Percentiles rank a stretch among this genome's conserved stretches.
phyloP scores from a whole-genome alignment of 2,329 filamentous ascomycete species.

The Nannizziopsis barbatae region DNA sequence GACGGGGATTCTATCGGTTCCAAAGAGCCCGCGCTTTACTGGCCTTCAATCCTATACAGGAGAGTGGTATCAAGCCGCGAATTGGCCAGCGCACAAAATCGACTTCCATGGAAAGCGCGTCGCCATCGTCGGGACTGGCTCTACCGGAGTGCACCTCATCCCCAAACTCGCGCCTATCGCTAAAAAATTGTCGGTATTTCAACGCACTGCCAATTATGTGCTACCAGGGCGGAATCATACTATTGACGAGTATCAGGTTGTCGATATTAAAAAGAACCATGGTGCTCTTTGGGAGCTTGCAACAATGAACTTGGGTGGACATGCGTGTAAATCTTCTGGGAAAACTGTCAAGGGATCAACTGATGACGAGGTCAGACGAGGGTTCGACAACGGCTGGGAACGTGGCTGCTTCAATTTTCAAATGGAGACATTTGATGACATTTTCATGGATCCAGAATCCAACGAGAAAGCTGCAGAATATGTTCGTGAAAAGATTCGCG shows the following conservation, averaged over 20 bases:
- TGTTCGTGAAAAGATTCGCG: too few relatives aligned
- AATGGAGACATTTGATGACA: too few relatives aligned
- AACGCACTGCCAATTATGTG: constrained; percentile 55
- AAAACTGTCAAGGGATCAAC: too few relatives aligned
- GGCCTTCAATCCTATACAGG: constrained; percentile 45
- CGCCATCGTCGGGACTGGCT: constrained; percentile 46
- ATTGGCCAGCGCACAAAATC: constrained; percentile 42
- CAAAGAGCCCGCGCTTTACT: constrained; percentile 17
- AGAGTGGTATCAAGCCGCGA: constrained; percentile 44
- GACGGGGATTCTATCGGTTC: too few relatives aligned
- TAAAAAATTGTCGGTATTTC: constrained; percentile 48
- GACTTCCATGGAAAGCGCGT: constrained; percentile 41
- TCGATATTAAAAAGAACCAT: constrained; percentile 37
- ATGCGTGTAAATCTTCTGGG: too few relatives aligned
- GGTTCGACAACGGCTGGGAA: too few relatives aligned
- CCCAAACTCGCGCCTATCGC: constrained; percentile 49
- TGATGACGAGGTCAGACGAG: too few relatives aligned
- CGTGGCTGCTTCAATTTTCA: too few relatives aligned
- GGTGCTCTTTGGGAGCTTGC: constrained; percentile 40
- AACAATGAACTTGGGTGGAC: too few relatives aligned
- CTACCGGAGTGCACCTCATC: constrained; percentile 45
- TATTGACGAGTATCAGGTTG: constrained; percentile 42
- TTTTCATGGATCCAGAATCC: too few relatives aligned
- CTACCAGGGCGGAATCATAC: constrained; percentile 43
- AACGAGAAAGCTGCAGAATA: too few relatives aligned